Conservation (phyloP, 2,329 filamentous ascomycete species). For the Clarireedia sp. region DNA sequence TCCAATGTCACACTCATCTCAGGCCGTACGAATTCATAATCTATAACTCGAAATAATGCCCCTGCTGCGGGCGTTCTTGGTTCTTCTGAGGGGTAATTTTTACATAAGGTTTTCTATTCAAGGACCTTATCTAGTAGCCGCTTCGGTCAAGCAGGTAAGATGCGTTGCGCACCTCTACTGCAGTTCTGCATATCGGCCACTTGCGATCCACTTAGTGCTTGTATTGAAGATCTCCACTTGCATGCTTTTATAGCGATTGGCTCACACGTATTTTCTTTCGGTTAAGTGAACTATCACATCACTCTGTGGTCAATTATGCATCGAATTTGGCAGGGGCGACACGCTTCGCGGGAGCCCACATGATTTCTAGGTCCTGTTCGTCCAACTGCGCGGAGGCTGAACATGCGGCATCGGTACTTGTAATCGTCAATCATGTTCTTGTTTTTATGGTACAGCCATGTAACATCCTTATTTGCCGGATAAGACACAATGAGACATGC, state of each 20-base stretch:
- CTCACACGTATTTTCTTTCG: neutral
- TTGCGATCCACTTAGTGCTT: too few relatives aligned
- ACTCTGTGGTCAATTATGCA: neutral
- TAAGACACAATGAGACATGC: too few relatives aligned
- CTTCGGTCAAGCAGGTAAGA: neutral
- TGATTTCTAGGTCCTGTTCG: conserved; percentile 3
- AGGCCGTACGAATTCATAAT: neutral
- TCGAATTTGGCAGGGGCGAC: conserved; percentile 1
- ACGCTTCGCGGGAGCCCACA: conserved; percentile 4
- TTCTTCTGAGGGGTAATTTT: neutral
- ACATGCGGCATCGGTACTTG: neutral
- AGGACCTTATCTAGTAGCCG: neutral
- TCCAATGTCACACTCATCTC: conserved; percentile 1
- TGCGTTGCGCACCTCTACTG: neutral
- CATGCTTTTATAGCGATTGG: neutral
- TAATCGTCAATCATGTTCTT: too few relatives aligned
- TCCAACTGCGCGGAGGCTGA: conserved; percentile 2
- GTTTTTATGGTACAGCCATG: too few relatives aligned
- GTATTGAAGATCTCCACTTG: neutral
- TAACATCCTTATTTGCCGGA: too few relatives aligned
- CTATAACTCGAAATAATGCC: neutral
- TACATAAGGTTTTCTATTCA: neutral
- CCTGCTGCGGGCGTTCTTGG: neutral
- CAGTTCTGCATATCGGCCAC: too few relatives aligned
- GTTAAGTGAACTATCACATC: neutral